Conservation (phyloP, 202 grass and related monocot species). For the Elaeis oleifera region DNA sequence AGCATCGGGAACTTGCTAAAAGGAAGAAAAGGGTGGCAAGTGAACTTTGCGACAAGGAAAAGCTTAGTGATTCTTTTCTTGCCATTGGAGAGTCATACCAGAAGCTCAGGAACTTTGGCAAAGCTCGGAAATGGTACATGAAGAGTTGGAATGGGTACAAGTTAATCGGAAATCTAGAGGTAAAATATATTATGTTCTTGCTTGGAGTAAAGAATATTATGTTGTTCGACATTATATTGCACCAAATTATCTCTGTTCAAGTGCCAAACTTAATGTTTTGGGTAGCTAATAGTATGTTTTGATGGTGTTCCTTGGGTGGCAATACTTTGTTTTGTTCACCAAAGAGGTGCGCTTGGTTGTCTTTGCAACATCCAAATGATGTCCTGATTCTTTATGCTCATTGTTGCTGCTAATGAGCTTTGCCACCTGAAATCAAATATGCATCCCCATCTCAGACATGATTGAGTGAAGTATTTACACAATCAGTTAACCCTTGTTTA, state of each 20-base stretch:
- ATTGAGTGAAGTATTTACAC: no score
- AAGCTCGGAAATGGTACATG: conserved; percentile 86
- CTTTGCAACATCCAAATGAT: no score
- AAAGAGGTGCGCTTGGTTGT: no score
- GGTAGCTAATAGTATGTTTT: no score
- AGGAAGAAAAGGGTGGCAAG: conserved; percentile 57
- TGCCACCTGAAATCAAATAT: not conserved
- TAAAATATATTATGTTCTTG: conserved; percentile 19
- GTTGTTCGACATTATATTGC: no score
- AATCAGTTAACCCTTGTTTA: no score
- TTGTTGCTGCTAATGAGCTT: conserved; percentile 2
- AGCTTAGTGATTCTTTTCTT: conserved; percentile 65
- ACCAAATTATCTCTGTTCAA: no score
- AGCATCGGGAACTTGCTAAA: conserved; percentile 87
- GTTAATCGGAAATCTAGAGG: conserved; percentile 74
- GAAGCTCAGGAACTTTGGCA: conserved; percentile 80
- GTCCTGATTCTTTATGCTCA: conserved; percentile 1
- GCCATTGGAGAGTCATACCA: conserved; percentile 73
- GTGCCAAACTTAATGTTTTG: no score
- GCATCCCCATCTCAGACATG: no score
- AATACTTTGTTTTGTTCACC: no score
- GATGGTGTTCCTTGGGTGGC: no score
- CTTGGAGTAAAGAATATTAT: conserved; percentile 4
- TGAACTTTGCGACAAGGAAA: conserved; percentile 68
- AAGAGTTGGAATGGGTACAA: conserved; percentile 67